Evolutionary conservation across 2,329 filamentous ascomycete genomes (phyloP).

Genomic region (Penicillium olsonii): DNA sequence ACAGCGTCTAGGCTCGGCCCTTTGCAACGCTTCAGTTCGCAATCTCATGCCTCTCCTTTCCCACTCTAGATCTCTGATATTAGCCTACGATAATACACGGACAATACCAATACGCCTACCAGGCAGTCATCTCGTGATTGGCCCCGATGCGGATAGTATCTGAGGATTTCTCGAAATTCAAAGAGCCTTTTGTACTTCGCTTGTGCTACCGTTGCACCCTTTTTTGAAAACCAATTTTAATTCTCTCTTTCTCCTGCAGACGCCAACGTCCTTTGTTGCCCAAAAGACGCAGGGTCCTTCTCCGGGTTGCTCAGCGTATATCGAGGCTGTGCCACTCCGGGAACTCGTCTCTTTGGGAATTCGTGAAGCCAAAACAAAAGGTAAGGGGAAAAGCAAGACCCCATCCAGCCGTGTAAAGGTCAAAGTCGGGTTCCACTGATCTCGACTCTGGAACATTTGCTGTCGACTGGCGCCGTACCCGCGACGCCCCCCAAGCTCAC

Average conservation of each 20-base stretch:
- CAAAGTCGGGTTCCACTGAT: constrained; percentile 15
- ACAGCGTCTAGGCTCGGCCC: constrained; percentile 8
- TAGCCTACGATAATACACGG: constrained; percentile 1
- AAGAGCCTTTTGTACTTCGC: constrained; percentile 10
- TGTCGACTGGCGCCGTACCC: constrained; percentile 20
- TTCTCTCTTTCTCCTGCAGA: constrained; percentile 4
- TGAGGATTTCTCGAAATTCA: constrained; percentile 2
- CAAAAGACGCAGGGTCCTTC: constrained; percentile 21
- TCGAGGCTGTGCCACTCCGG: constrained; percentile 20
- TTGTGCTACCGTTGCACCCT: constrained; percentile 11
- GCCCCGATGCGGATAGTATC: constrained; percentile 13
- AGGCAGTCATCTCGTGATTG: constrained; percentile 21
- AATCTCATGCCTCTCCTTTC: too few relatives aligned
- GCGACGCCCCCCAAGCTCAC: constrained; percentile 20
- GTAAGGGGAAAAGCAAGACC: too few relatives aligned
- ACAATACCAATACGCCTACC: constrained; percentile 9
- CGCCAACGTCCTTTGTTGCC: constrained; percentile 7
- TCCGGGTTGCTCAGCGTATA: constrained; percentile 20
- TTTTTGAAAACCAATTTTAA: neutral
- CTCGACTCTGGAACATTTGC: constrained; percentile 10
- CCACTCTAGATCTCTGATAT: neutral
- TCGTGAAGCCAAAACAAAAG: neutral
- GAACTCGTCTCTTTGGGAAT: constrained; percentile 14
- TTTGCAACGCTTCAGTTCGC: neutral
- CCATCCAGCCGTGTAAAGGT: too few relatives aligned